Base-by-base conservation (phyloP, 352 stramenopile species). In the Hyaloperonospora brassicae region DNA sequence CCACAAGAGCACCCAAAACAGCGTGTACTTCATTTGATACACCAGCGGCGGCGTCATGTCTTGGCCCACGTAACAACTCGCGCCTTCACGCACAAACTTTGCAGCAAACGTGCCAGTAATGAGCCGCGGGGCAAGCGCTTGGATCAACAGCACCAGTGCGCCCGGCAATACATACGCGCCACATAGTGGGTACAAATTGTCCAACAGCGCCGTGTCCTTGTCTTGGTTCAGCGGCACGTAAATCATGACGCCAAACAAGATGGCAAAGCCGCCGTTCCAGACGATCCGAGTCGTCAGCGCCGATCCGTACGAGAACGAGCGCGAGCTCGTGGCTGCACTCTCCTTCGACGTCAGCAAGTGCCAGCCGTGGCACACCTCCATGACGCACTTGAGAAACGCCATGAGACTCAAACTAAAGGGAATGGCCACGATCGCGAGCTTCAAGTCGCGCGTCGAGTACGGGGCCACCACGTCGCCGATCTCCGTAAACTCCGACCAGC, bases 31-130 rank as follows among this genome's bases (percentile, higher is more conserved):
- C 54, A 86, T 11, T 31, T 79, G 65, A 51, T 66, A 86, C 35
- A 60, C 67, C 21, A 85, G 64, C 2, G 76, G 76, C 9, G 79
- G 76, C 9, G 70, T 67, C 72, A 89, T 83, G 44, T 87, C 62
- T 31, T 75, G 79, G 0, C 79, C 79, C 0, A 84, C 74, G 55
- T 89, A 89, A 65, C 76, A 89, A 34, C 64, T 86, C 51, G 72
- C 76, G 0, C 79, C 79, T 57, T 89, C 79, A 21, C 79, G 79
- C 0, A 87, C 73, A 61, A 89, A 89, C 48, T 89, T 84, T 12
- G 74, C 60, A 5, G 73, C 70, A 41, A 84, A 85, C n/a, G 72
- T 82, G 6, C 64, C 59, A 24, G 47, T 65, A 23, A 89, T 76
- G 9, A 76, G 17, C 35, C 84, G 76, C 1, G 77, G 76, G 2